Conservation (phyloP, 2,329 filamentous ascomycete species). For the Fusarium graminum region DNA sequence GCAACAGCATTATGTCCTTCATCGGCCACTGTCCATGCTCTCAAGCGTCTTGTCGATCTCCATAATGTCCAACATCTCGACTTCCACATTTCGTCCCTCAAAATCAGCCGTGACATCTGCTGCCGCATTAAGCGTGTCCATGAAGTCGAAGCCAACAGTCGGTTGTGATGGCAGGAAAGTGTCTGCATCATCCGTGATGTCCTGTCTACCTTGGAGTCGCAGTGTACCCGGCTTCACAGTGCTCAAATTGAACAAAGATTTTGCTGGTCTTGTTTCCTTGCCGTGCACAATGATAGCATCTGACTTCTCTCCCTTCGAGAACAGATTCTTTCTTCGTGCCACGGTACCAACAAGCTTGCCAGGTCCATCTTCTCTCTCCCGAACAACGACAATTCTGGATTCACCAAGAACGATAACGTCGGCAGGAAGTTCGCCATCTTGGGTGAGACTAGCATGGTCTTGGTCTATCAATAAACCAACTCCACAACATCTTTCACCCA, state of each 20-base stretch:
- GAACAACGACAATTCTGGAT: conserved; percentile 66
- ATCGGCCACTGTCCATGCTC: conserved; percentile 64
- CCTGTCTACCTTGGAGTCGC: conserved; percentile 48
- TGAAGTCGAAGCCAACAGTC: conserved; percentile 63
- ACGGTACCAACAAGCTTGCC: conserved; percentile 60
- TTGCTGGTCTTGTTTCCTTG: conserved; percentile 55
- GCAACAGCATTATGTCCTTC: conserved; percentile 61
- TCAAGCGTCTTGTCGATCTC: conserved; percentile 73
- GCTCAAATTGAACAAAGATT: conserved; percentile 65
- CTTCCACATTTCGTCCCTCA: conserved; percentile 67
- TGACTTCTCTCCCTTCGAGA: conserved; percentile 57
- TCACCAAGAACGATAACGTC: conserved; percentile 69
- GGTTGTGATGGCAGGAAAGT: conserved; percentile 50
- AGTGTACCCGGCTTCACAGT: conserved; percentile 58
- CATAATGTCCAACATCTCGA: conserved; percentile 74
- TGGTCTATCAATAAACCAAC: conserved; percentile 61
- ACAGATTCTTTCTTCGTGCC: conserved; percentile 53
- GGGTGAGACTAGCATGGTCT: conserved; percentile 36
- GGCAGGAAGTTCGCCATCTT: conserved; percentile 61
- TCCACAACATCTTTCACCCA: conserved; percentile 69
- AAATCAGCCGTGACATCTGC: conserved; percentile 65
- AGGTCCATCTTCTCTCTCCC: conserved; percentile 64
- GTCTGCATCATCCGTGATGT: conserved; percentile 40
- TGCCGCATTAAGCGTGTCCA: conserved; percentile 64
- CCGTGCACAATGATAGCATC: conserved; percentile 70